A percentile compares a stretch with the other conserved stretches of the same genome.
Conservation (phyloP, 371 early-diverging fungal species). For the Chytridiales sp. region DNA sequence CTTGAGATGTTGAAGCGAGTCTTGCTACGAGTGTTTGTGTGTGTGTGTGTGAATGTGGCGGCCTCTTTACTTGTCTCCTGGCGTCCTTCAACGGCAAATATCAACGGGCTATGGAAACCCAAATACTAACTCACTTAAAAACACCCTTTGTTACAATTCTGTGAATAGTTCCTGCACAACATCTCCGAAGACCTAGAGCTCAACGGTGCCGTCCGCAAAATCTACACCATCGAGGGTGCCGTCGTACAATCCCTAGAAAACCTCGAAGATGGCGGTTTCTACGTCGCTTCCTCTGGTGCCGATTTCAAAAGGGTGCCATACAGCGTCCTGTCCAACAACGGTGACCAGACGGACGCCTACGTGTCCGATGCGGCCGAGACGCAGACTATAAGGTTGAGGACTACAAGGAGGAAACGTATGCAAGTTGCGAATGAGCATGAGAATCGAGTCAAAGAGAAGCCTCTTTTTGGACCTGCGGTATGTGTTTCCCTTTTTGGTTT, state of each 20-base stretch:
- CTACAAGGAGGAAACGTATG: slow-evolving; percentile 9
- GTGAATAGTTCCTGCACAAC: slow-evolving; percentile 36
- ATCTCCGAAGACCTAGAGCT: slow-evolving; percentile 36
- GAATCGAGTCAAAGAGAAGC: slow-evolving; percentile 23
- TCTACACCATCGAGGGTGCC: slow-evolving; percentile 43
- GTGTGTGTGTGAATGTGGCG: too few species aligned
- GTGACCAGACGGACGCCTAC: slow-evolving; percentile 3
- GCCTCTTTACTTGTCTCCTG: too few species aligned
- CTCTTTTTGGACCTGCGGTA: slow-evolving; percentile 37
- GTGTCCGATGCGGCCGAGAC: neutral
- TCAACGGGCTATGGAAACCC: too few species aligned
- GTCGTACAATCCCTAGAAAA: slow-evolving; percentile 32
- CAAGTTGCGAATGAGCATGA: too few species aligned
- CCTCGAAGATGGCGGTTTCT: slow-evolving; percentile 34
- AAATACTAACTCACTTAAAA: too few species aligned
- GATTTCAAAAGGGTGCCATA: slow-evolving; percentile 36
- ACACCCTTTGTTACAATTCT: neutral
- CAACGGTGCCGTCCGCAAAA: slow-evolving; percentile 41
- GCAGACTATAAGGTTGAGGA: slow-evolving; percentile 1
- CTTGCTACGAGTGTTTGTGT: too few species aligned
- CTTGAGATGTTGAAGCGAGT: too few species aligned
- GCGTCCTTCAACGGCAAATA: too few species aligned
- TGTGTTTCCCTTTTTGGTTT: slow-evolving; percentile 10
- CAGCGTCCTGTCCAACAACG: slow-evolving; percentile 13
- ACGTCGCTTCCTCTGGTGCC: slow-evolving; percentile 45